These are phyloP conservation scores for Warburgia ugandensis DNA, from an alignment of 164 flowering plant genomes.

Conservation along the genomic window DNA sequence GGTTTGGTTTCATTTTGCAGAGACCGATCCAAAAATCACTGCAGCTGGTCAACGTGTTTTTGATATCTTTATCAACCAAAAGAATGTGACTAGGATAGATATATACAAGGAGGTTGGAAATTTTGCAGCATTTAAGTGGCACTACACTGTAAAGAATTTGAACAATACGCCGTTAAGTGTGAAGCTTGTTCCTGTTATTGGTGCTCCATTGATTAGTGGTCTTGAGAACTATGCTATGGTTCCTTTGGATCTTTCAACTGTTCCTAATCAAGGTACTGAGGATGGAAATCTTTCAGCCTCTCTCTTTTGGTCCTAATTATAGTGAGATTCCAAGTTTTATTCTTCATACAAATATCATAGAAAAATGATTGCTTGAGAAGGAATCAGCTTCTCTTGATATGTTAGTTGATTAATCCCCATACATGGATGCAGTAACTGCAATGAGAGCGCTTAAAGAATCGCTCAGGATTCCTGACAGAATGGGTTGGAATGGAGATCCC, in stretches of 20 bases:
- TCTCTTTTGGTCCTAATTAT: neutral
- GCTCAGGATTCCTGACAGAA: constrained; percentile 81
- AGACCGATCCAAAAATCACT: constrained; percentile 65
- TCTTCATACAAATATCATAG: neutral
- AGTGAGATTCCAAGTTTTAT: neutral
- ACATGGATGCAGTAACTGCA: constrained; percentile 47
- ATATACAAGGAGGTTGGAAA: constrained; percentile 60
- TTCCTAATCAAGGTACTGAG: constrained; percentile 82
- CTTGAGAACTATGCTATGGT: constrained; percentile 92
- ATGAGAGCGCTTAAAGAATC: constrained; percentile 86
- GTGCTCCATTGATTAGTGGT: constrained; percentile 64
- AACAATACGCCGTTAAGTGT: constrained; percentile 54
- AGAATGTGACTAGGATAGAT: constrained; percentile 67
- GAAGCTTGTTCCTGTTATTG: constrained; percentile 60
- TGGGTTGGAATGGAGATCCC: constrained; percentile 99
- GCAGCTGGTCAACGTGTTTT: constrained; percentile 68
- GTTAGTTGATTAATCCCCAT: too few species aligned
- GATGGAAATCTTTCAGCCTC: neutral
- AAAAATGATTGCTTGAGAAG: too few species aligned
- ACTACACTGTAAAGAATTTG: constrained; percentile 66
- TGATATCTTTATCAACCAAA: constrained; percentile 64
- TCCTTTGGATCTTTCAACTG: constrained; percentile 67
- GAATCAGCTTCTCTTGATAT: neutral
- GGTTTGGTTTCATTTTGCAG: constrained; percentile 93
- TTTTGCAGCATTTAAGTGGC: constrained; percentile 63